Conservation (phyloP, 768 basidiomycete genomes). For the Boletus eberwhitei region DNA sequence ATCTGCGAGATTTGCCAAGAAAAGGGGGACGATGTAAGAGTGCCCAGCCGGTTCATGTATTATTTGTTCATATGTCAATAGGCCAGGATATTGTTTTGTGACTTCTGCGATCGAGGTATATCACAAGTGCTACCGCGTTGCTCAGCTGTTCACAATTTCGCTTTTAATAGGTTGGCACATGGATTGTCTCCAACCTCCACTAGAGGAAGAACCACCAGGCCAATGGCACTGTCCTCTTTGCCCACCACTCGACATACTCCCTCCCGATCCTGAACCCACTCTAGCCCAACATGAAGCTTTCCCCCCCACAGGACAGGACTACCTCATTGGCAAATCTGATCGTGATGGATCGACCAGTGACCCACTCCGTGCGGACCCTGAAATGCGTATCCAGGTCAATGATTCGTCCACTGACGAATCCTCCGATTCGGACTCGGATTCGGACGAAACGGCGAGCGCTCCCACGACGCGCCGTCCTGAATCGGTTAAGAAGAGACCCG, state of each 20-base stretch:
- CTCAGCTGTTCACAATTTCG: slow-evolving; percentile 2
- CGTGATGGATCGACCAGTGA: slow-evolving; percentile 31
- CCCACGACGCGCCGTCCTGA: slow-evolving; percentile 10
- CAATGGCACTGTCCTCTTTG: slow-evolving; percentile 75
- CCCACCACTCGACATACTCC: slow-evolving; percentile 31
- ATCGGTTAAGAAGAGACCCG: slow-evolving; percentile 27
- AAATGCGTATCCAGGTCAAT: slow-evolving; percentile 35
- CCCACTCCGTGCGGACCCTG: slow-evolving; percentile 22
- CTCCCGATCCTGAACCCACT: background rate
- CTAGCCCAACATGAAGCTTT: slow-evolving; percentile 39
- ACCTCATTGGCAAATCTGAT: slow-evolving; percentile 18
- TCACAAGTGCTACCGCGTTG: slow-evolving; percentile 7
- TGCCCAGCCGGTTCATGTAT: slow-evolving; percentile 9
- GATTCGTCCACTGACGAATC: slow-evolving; percentile 34
- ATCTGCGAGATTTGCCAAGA: slow-evolving; percentile 81
- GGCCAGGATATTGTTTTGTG: slow-evolving; percentile 86
- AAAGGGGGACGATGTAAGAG: slow-evolving; percentile 86
- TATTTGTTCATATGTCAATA: slow-evolving; percentile 33
- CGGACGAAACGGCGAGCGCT: slow-evolving; percentile 22
- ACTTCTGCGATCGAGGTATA: slow-evolving; percentile 86
- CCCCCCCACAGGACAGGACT: slow-evolving; percentile 31
- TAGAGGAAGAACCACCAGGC: slow-evolving; percentile 69
- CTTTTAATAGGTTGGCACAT: slow-evolving; percentile 70
- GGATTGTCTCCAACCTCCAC: slow-evolving; percentile 72
- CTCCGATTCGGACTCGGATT: slow-evolving; percentile 30